Base-by-base conservation (phyloP, 345 rosid genomes). In the Draba incana region DNA sequence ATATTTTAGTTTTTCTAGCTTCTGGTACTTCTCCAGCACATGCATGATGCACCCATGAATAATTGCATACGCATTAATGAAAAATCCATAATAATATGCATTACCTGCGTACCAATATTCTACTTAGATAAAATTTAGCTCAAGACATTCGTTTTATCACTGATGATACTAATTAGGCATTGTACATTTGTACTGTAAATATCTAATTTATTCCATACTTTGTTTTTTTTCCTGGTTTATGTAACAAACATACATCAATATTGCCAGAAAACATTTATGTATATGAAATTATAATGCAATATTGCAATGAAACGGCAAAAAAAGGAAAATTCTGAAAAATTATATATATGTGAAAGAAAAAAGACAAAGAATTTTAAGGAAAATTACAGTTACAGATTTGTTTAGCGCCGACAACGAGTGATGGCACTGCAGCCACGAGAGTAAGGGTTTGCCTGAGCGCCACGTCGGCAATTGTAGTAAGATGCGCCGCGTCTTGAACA, bases 401-500 rank as follows among this genome's bases (percentile, higher is more conserved):
- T 30, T n/a, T n/a, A 88, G 62, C 84, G 64, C 69, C 97, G 79
- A 86, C 98, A 93, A 47, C 89, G 86, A 55, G 97, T 79, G 65
- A 93, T 90, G 69, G 68, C 62, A 67, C 84, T 87, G 82, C 98
- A 93, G 10, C 89, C 96, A 31, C 94, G 96, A 37, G 78, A 37
- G 78, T 93, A 93, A 27, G 96, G 98, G 35, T 93, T 93, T 10
- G 94, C 97, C 56, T 75, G 84, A 11, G 75, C 91, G 0, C 97
- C 97, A 41, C 77, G 76, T 49, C 68, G 77, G 78, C 98, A 93
- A 66, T 90, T 90, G 72, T 88, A 93, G 78, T 93, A 93, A 66
- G 97, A 90, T 12, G 94, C 88, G 14, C 98, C 96, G 14, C 98
- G 90, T 28, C 89, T 66, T 1, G 97, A 93, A 78, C 98, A 93